Base-by-base conservation (phyloP, 352 stramenopile genomes). In the Thraustochytrium sp. region DNA sequence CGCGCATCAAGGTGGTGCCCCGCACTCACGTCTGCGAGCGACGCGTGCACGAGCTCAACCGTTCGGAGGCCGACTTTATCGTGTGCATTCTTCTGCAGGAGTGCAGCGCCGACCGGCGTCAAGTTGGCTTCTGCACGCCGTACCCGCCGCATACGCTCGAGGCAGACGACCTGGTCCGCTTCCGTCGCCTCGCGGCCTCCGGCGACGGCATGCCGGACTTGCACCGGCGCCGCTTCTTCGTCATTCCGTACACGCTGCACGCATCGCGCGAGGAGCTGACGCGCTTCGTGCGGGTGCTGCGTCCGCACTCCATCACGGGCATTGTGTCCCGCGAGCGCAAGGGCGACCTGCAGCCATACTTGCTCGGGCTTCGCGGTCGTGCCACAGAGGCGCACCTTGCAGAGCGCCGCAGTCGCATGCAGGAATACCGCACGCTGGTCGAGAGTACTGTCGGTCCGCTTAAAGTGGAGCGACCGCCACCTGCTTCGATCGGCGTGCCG, bases 51-150 rank as follows among this genome's bases (percentile, higher is more conserved):
- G 65, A 77, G 65, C 42, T 77, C 0, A 77, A 77, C 46, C 26
- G 13, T 5, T 13, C 21, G 8, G 13, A 21, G 26, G 23, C 5
- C 8, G 42, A 77, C 21, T 62, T 55, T 62, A 36, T 62, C 21
- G 65, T 77, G 8, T 55, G 65, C 42, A 77, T 77, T 62, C 65
- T 77, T n/a, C 26, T 77, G 31, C 65, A 77, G 26, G 65, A 11
- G 18, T 36, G 65, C 65, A 36, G 42, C 13, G 16, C 59, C 4
- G 26, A 55, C 11, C 26, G 46, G 59, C 34, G 59, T 13, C 59
- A 72, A 44, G 59, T 72, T 9, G 26, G 34, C 40, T 72, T 72
- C 36, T 21, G 46, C 8, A 31, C 26, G 16, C 36, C 59, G 9
- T 72, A 34, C 36, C 26, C 59, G 21, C 59, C 59, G 8, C 26